Conservation (phyloP, 2,329 filamentous ascomycete genomes). For the Paecilomyces niveus region DNA sequence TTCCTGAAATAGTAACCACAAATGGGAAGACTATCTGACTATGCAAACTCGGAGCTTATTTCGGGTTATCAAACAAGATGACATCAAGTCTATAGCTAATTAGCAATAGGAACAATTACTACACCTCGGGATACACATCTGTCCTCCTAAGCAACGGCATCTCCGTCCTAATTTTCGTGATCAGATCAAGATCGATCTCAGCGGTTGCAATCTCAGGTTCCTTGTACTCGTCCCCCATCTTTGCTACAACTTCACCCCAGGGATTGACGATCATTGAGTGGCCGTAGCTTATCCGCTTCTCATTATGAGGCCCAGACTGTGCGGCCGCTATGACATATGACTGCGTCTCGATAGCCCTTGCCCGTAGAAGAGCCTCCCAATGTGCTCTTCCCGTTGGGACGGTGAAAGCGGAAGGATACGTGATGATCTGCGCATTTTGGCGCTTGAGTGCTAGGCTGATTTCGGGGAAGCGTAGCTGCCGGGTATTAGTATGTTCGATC, state of each 20-base stretch:
- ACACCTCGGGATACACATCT: constrained; percentile 43
- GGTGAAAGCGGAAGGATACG: constrained; percentile 88
- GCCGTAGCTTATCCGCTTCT: constrained; percentile 74
- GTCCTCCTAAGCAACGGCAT: constrained; percentile 53
- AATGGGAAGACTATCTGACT: background rate
- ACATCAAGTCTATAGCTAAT: background rate
- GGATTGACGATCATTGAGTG: constrained; percentile 80
- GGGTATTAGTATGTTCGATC: background rate
- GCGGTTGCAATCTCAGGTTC: constrained; percentile 43
- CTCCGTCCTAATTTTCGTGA: constrained; percentile 47
- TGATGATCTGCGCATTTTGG: constrained; percentile 65
- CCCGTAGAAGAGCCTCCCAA: constrained; percentile 72
- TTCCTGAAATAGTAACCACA: background rate
- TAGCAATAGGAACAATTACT: constrained; percentile 3
- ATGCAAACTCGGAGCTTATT: background rate
- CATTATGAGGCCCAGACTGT: constrained; percentile 69
- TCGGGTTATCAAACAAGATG: background rate
- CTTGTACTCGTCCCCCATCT: constrained; percentile 45
- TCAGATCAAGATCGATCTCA: constrained; percentile 48
- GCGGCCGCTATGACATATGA: constrained; percentile 81
- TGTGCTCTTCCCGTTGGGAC: constrained; percentile 77
- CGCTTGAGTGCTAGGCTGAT: constrained; percentile 60
- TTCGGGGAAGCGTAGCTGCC: constrained; percentile 68
- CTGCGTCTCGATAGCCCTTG: constrained; percentile 83
- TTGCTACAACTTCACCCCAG: constrained; percentile 69